Conservation (phyloP, 306 rosid species). For the Vigna angularis region DNA sequence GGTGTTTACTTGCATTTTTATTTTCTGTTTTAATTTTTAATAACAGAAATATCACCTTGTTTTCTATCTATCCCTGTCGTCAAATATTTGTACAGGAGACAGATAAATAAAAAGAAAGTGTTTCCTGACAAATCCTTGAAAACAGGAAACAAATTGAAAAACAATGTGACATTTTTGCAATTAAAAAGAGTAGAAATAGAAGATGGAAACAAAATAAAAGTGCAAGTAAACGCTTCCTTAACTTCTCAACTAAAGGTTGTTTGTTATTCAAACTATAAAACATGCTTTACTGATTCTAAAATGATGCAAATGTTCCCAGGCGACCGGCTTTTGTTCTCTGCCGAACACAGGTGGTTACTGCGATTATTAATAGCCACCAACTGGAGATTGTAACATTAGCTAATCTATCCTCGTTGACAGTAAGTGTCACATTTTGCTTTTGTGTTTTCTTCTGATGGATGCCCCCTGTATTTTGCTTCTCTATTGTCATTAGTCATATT, state of each 20-base stretch:
- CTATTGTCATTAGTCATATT: background rate
- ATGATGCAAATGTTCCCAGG: constrained; percentile 40
- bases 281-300: constrained; percentile 31
- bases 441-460: constrained; percentile 31
- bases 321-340: constrained; percentile 55
- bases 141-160: no score
- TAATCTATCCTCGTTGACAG: constrained; percentile 73
- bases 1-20: no score
- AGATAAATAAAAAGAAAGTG: no score
- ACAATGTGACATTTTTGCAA: no score
- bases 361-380: constrained; percentile 49
- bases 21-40: no score
- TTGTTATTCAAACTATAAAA: constrained; percentile 26
- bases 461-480: background rate
- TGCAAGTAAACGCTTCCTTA: no score
- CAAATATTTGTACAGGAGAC: no score
- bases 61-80: no score
- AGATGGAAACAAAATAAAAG: no score
- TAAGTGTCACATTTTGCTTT: constrained; percentile 45
- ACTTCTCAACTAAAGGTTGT: constrained; percentile 14
- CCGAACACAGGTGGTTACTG: constrained; percentile 43
- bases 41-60: no score
- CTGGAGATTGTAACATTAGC: constrained; percentile 81
- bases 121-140: no score
- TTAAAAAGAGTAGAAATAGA: no score